Conservation (phyloP, 345 rosid species). For the Eucalyptus marginata region DNA sequence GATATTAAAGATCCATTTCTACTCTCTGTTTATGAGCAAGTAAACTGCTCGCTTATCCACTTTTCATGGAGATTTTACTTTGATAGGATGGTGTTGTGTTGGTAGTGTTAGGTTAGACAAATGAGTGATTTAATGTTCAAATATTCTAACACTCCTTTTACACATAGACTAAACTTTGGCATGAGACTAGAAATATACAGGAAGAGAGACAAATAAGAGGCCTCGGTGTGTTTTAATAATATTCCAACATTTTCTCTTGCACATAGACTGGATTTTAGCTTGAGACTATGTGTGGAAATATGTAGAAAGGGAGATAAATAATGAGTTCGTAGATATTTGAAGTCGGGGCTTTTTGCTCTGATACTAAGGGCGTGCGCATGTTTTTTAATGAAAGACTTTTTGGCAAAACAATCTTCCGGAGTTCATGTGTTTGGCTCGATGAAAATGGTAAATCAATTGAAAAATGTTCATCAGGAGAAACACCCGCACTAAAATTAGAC, state of each 20-base stretch:
- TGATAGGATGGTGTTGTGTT: not conserved
- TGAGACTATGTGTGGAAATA: not conserved
- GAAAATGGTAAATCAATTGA: not conserved
- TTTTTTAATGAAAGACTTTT: not conserved
- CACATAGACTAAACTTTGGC: not conserved
- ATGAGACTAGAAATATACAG: not conserved
- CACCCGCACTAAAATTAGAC: not conserved
- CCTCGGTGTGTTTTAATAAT: not conserved
- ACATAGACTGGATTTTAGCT: not conserved
- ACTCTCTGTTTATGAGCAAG: not conserved
- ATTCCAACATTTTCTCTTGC: not conserved
- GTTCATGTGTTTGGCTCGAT: not conserved
- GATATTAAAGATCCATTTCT: not conserved
- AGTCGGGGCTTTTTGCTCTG: not conserved
- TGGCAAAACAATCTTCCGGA: not conserved
- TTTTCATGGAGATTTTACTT: not conserved
- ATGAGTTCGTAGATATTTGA: not conserved
- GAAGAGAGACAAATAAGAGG: not conserved
- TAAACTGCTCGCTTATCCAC: not conserved
- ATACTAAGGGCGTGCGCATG: not conserved
- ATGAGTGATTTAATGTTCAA: too few species aligned
- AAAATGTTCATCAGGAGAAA: not conserved
- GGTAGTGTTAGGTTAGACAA: too few species aligned
- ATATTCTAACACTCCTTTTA: too few species aligned
- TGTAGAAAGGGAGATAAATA: not conserved